These are phyloP conservation scores for Colletotrichum tabaci DNA, from an alignment of 2,329 filamentous ascomycete genomes.

Conservation along the genomic window DNA sequence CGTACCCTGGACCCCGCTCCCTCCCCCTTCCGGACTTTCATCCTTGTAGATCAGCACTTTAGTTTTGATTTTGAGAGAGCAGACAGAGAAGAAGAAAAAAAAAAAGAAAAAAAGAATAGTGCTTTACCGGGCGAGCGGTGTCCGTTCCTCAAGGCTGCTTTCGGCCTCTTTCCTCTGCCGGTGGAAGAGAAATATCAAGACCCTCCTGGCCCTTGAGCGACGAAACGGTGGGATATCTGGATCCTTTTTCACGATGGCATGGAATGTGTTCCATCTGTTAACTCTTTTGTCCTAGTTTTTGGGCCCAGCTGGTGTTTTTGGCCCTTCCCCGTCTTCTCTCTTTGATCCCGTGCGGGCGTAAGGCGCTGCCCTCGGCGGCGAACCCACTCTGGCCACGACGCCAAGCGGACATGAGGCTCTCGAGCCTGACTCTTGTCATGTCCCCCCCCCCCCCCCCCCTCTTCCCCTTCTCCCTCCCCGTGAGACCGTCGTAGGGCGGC, in stretches of 20 bases:
- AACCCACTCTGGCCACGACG: constrained; percentile 20
- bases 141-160: constrained; percentile 2
- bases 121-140: constrained; percentile 2
- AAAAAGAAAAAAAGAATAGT: neutral
- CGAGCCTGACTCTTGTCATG: neutral
- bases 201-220: neutral
- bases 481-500: neutral
- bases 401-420: constrained; percentile 18
- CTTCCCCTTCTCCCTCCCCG: neutral
- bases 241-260: neutral
- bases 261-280: neutral
- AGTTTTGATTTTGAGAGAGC: neutral
- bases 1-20: constrained; percentile 32
- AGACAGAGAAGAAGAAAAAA: neutral
- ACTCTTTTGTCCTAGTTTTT: neutral
- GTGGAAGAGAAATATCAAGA: constrained; percentile 9
- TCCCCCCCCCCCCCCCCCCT: no score
- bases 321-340: neutral
- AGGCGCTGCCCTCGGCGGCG: constrained; percentile 6
- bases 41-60: constrained; percentile 43
- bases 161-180: neutral
- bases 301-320: constrained; percentile 12
- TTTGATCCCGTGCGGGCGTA: constrained; percentile 9
- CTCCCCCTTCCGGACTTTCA: constrained; percentile 19
- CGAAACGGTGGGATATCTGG: neutral